Evolutionary conservation across 495 filamentous ascomycete species (phyloP).

Genomic region (Thozetella sp.): DNA sequence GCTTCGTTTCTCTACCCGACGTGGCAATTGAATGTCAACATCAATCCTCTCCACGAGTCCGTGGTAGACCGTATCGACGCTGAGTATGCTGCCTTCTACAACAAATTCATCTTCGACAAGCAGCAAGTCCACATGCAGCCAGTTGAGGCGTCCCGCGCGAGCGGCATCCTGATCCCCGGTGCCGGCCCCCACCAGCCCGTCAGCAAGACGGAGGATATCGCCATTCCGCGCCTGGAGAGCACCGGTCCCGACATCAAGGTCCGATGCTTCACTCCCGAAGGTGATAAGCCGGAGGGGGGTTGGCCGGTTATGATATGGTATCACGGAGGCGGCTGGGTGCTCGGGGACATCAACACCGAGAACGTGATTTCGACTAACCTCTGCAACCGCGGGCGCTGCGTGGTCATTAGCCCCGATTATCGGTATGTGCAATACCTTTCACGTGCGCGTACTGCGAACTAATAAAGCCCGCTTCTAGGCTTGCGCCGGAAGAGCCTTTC

Average conservation of each 20-base stretch:
- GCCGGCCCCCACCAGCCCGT: conserved; percentile 52
- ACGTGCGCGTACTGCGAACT: conserved; percentile 3
- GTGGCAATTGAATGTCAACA: neutral
- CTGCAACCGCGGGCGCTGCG: conserved; percentile 48
- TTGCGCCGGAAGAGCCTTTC: conserved; percentile 57
- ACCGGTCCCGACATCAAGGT: conserved; percentile 47
- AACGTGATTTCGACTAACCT: conserved; percentile 60
- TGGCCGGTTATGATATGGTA: conserved; percentile 61
- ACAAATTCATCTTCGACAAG: conserved; percentile 50
- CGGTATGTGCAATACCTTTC: conserved; percentile 35
- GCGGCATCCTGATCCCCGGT: conserved; percentile 55
- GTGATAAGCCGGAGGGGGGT: conserved; percentile 39
- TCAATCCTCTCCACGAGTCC: conserved; percentile 44
- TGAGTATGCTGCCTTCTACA: conserved; percentile 57
- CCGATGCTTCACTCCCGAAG: conserved; percentile 50
- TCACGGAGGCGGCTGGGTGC: conserved; percentile 62
- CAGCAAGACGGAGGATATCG: conserved; percentile 49
- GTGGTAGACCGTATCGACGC: conserved; percentile 48
- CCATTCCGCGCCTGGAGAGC: conserved; percentile 44
- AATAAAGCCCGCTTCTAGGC: conserved; percentile 25
- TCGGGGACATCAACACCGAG: conserved; percentile 61
- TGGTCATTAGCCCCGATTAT: conserved; percentile 59
- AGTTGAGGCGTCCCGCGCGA: conserved; percentile 50
- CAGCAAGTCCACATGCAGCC: conserved; percentile 47
- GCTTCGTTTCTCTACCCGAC: neutral